Evolutionary conservation across 2,329 filamentous ascomycete genomes (phyloP).

Genomic region (Nakataea oryzae): DNA sequence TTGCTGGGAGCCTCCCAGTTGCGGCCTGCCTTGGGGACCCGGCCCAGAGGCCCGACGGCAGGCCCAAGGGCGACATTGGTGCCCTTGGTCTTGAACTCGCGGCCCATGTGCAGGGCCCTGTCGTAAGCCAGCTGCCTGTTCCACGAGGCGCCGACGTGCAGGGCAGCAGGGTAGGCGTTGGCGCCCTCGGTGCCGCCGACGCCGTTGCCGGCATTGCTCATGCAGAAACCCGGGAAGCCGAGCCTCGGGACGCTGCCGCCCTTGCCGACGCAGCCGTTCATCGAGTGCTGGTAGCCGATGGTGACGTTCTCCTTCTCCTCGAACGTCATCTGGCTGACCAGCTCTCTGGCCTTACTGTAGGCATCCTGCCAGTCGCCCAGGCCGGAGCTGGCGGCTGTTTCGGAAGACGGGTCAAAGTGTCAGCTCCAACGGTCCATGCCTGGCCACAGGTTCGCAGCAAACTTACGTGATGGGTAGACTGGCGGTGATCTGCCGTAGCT

Average conservation of each 20-base stretch:
- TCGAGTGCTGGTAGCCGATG: slow-evolving; percentile 54
- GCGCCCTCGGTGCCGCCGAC: slow-evolving; percentile 28
- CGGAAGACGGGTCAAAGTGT: slow-evolving; percentile 43
- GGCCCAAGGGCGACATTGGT: slow-evolving; percentile 61
- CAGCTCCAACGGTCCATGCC: slow-evolving; percentile 44
- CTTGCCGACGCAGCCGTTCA: slow-evolving; percentile 27
- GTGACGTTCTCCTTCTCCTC: slow-evolving; percentile 69
- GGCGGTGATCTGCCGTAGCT: slow-evolving; percentile 31
- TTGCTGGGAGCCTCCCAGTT: slow-evolving; percentile 51
- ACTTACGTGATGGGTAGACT: slow-evolving; percentile 38
- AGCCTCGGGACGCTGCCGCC: slow-evolving; percentile 39
- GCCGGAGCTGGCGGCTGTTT: slow-evolving; percentile 30
- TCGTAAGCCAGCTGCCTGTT: slow-evolving; percentile 55
- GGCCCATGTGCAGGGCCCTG: slow-evolving; percentile 60
- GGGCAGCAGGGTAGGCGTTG: slow-evolving; percentile 45
- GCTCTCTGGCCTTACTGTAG: slow-evolving; percentile 52
- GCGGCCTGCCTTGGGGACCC: slow-evolving; percentile 51
- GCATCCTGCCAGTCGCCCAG: slow-evolving; percentile 44
- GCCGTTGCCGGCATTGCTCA: slow-evolving; percentile 30
- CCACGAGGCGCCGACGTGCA: slow-evolving; percentile 65
- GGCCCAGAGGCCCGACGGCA: slow-evolving; percentile 50
- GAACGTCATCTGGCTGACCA: slow-evolving; percentile 58
- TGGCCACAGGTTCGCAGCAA: slow-evolving; percentile 10
- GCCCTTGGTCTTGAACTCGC: slow-evolving; percentile 63
- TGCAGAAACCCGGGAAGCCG: slow-evolving; percentile 48